Evolutionary conservation across 768 basidiomycete species (phyloP).

Genomic region (Suillus paluster): DNA sequence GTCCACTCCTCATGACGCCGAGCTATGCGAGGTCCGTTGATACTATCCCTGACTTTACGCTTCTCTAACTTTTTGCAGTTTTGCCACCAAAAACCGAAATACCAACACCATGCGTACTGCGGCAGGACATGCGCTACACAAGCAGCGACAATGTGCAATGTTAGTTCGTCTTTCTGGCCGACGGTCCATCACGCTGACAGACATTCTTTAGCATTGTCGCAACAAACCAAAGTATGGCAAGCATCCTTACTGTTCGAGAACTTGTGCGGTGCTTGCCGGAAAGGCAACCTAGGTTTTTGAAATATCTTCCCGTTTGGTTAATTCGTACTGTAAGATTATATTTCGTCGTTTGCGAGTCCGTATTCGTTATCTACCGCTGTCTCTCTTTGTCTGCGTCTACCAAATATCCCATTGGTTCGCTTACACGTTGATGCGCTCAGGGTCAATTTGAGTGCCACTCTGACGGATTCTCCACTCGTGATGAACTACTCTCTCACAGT

Average conservation of each 20-base stretch:
- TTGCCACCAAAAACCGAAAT: constrained; percentile 65
- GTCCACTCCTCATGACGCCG: constrained; percentile 14
- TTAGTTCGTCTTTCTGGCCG: constrained; percentile 15
- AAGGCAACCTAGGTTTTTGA: constrained; percentile 2
- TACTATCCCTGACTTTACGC: background rate
- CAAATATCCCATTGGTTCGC: too few species aligned
- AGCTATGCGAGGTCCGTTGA: constrained; percentile 34
- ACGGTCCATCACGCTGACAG: constrained; percentile 11
- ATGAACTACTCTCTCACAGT: background rate
- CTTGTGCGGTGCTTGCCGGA: constrained; percentile 28
- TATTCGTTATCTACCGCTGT: background rate
- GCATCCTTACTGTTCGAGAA: constrained; percentile 38
- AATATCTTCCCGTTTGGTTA: background rate
- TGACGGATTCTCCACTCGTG: background rate
- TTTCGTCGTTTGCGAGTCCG: background rate
- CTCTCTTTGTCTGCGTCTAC: background rate
- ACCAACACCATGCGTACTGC: constrained; percentile 61
- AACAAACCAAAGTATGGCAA: constrained; percentile 37
- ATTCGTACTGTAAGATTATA: constrained; percentile 5
- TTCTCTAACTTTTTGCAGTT: constrained; percentile 36
- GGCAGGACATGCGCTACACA: constrained; percentile 64
- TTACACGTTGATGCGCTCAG: background rate
- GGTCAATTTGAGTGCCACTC: background rate
- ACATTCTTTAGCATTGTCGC: constrained; percentile 29
- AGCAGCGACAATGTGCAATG: constrained; percentile 40